Base-by-base conservation (phyloP, 805 yeast genomes). In the Cyberlindnera japonica region DNA sequence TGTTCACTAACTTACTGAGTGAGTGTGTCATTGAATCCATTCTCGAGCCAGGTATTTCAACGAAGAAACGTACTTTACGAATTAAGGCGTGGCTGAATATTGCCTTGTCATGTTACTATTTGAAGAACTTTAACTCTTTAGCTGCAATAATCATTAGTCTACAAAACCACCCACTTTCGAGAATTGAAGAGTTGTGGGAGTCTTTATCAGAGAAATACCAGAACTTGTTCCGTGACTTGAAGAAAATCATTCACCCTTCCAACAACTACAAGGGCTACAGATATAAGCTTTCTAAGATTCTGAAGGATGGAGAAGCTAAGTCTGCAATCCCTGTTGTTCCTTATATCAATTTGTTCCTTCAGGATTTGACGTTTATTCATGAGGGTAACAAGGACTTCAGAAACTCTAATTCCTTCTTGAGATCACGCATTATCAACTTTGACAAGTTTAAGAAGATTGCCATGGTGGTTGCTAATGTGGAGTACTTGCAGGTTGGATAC, bases 371-470 rank as follows among this genome's bases (percentile, higher is more conserved):
- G 0, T 83, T 84, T 63, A 77, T 83, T n/a, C 74, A 79, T 37
- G 95, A 85, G 50, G 91, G 93, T n/a, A 84, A 84, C 55, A 72
- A 83, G 28, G 81, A 77, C 51, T 79, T 67, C 57, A 68, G 90
- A 56, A 75, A 69, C 45, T 79, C 82, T 5, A 75, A 78, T 45
- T 59, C 67, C 6, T 67, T 73, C 67, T 51, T 67, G 33, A 63
- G 67, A 32, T 63, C 73, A 18, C 67, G 66, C 39, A 65, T 82
- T 48, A 76, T 85, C 53, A 83, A 85, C 54, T 75, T 84, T 47
- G 93, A 83, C 57, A 85, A 85, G 57, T 81, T 81, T 54, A 69
- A 72, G 60, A 81, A 79, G 55, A 73, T 81, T 35, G 78, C 89
- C 6, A 68, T 79, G 42, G 74, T 82, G 27, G 70, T 83, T 37